Evolutionary conservation across 768 basidiomycete genomes (phyloP).

Genomic region (Boletus coccyginus): DNA sequence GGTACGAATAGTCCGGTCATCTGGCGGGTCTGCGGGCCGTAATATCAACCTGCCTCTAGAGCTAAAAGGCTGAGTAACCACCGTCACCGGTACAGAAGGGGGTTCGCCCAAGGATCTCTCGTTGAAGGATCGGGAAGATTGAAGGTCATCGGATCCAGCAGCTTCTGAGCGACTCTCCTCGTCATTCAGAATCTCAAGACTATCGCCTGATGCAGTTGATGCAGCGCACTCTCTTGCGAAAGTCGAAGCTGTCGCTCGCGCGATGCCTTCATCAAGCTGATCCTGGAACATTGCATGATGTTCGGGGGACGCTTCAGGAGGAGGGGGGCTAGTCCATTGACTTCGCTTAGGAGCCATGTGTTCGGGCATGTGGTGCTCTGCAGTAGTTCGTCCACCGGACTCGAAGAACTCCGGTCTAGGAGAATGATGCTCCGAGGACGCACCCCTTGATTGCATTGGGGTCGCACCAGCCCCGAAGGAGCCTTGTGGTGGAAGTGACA

Average conservation of each 20-base stretch:
- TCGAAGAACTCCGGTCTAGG: slow-evolving; percentile 50
- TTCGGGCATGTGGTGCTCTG: slow-evolving; percentile 44
- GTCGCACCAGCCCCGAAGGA: slow-evolving; percentile 67
- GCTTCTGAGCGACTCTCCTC: slow-evolving; percentile 59
- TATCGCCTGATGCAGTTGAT: slow-evolving; percentile 56
- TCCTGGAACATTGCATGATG: slow-evolving; percentile 68
- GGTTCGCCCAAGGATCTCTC: slow-evolving; percentile 40
- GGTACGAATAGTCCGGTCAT: slow-evolving; percentile 1
- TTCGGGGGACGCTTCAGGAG: slow-evolving; percentile 66
- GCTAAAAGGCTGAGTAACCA: slow-evolving; percentile 6
- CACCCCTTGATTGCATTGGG: slow-evolving; percentile 49
- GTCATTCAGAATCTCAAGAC: slow-evolving; percentile 60
- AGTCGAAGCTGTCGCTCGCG: slow-evolving; percentile 64
- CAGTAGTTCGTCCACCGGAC: slow-evolving; percentile 33
- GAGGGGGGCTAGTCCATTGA: slow-evolving; percentile 86
- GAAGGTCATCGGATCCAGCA: slow-evolving; percentile 65
- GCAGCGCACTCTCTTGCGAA: slow-evolving; percentile 54
- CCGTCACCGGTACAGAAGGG: slow-evolving; percentile 10
- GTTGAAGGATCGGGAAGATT: slow-evolving; percentile 64
- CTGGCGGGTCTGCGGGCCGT: slow-evolving; percentile 6
- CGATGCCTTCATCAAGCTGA: slow-evolving; percentile 61
- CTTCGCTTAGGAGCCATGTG: slow-evolving; percentile 80
- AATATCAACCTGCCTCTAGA: slow-evolving; percentile 29
- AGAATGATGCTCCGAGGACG: slow-evolving; percentile 47
- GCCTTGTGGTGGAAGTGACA: slow-evolving; percentile 60